phyloP scores from a whole-genome alignment of 108 stramenopile species.

The Pseudonitzschia delicatissima region DNA sequence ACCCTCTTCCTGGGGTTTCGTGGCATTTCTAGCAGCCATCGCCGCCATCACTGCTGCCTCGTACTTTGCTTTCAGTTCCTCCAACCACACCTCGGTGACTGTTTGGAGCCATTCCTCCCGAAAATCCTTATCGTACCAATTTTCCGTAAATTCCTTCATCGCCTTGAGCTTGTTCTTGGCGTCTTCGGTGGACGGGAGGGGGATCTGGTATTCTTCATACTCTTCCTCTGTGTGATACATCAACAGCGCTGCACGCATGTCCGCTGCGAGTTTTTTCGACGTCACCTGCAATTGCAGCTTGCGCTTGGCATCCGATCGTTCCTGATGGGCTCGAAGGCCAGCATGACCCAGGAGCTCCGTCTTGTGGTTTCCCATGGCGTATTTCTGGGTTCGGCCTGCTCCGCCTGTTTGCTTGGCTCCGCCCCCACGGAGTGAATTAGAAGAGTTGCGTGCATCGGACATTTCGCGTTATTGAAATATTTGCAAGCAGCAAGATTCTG shows the following conservation, averaged over 20 bases:
- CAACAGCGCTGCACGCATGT: not conserved
- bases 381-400: conserved; percentile 1
- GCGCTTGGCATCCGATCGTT: conserved; percentile 9
- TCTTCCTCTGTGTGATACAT: not conserved
- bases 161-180: conserved; percentile 7
- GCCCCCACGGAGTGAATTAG: not conserved
- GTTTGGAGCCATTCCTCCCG: conserved; percentile 9
- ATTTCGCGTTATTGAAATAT: not conserved
- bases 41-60: conserved; percentile 7
- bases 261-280: not conserved
- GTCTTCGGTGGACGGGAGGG: conserved; percentile 1
- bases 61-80: not conserved
- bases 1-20: not conserved
- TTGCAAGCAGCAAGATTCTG: no score
- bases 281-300: not conserved
- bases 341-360: not conserved
- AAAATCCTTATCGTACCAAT: conserved; percentile 7
- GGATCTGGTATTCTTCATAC: not conserved
- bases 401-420: not conserved
- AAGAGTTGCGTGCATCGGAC: conserved; percentile 4
- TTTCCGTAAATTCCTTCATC: conserved; percentile 7
- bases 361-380: not conserved
- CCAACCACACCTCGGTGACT: conserved; percentile 2
- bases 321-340: not conserved
- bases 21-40: not conserved